A percentile compares a stretch with the other conserved stretches of the same genome.
Evolutionary conservation across 331 rosid genomes (phyloP).

Genomic region (Quercus lobata): DNA sequence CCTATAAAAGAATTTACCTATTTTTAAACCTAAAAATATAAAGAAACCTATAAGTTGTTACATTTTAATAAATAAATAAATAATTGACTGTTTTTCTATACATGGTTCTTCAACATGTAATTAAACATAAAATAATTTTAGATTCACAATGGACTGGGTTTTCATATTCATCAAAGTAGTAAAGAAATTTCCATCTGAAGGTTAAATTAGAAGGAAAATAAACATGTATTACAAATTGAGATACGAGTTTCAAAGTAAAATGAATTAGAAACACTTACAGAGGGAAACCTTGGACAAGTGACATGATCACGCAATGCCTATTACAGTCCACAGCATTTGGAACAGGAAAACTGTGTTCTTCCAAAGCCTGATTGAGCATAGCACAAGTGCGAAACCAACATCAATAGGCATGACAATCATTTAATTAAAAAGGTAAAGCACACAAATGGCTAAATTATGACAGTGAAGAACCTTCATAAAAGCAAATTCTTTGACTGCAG

Average conservation of each 20-base stretch:
- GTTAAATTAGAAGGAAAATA: background rate
- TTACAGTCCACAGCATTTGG: slow-evolving; percentile 69
- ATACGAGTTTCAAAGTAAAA: background rate
- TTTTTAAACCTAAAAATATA: background rate
- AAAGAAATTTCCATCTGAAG: background rate
- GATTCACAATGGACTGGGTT: background rate
- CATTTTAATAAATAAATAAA: background rate
- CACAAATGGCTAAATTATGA: background rate
- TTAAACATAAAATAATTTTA: background rate
- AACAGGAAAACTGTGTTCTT: slow-evolving; percentile 73
- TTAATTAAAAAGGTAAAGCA: slow-evolving; percentile 1
- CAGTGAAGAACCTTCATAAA: slow-evolving; percentile 66
- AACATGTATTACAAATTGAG: background rate
- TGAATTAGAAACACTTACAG: slow-evolving; percentile 49
- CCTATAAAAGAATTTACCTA: background rate
- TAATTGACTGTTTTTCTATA: background rate
- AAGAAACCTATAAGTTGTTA: background rate
- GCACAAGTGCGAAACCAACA: background rate
- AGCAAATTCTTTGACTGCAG: slow-evolving; percentile 78
- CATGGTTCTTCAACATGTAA: background rate
- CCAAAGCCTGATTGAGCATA: slow-evolving; percentile 60
- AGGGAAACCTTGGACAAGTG: slow-evolving; percentile 81
- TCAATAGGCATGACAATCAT: background rate
- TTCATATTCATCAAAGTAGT: background rate
- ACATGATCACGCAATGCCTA: slow-evolving; percentile 84